Evolutionary conservation across 495 filamentous ascomycete species (phyloP), one percentile per base, ranked within the genome.

Genomic region (Clohesyomyces aquaticus): DNA sequence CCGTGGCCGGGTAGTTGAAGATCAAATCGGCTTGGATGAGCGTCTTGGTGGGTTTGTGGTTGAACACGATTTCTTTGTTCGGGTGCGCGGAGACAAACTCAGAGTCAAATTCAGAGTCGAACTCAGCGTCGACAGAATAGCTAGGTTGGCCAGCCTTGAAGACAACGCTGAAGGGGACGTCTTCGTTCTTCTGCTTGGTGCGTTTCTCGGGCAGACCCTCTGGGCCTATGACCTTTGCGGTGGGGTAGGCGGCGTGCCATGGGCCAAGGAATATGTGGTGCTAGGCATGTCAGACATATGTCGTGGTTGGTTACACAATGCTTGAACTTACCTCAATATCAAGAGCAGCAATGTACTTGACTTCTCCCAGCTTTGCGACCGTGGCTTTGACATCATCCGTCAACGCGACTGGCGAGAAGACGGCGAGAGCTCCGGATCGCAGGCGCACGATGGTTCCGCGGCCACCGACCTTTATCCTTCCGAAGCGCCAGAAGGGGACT

Each of bases 11-110:
- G 21, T 96, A 76, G 73, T 96, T 97, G 79, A 98, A 98, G 59
- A 97, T 67, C 41, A 98, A 73, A 72, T 98, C 94, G 19, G 91
- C 94, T 77, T 96, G 79, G 68, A 98, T 91, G n/a, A 98, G 76
- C 0, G 91, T 91, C 38, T 80, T 78, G 25, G 88, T 87, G 0
- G 90, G 91, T 73, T 88, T 89, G 74, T 96, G 90, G 71, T 86
- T 74, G 73, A 97, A 91, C 21, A 93, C 91, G 11, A 98, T 74
- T 74, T 98, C 94, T 73, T 89, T 88, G 72, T 92, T 96, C 12
- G 79, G 77, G 73, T 98, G 94, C 4, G 82, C 83, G 68, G 86
- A 77, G 28, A 96, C 88, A 72, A 87, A 96, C 75, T 97, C 93
- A 64, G 83, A 82, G 11, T 93, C 88, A 73, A 98, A 96, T 57